phyloP scores from a whole-genome alignment of 345 rosid species.

The Eucalyptus leucophloia region DNA sequence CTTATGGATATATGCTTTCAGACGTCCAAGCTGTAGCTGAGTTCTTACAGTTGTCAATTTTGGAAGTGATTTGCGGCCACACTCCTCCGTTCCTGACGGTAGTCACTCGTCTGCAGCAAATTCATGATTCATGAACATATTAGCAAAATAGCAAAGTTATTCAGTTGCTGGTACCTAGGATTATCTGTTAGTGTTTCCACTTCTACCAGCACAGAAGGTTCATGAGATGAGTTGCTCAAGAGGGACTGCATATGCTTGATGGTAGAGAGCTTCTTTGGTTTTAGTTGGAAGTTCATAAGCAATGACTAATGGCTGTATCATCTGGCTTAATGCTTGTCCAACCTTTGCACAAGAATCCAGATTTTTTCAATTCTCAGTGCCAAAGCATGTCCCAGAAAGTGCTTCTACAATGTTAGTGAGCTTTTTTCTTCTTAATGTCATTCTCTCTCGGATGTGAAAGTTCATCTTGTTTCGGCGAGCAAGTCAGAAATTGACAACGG shows the following conservation, averaged over 20 bases:
- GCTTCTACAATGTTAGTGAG: neutral
- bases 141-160: neutral
- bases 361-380: neutral
- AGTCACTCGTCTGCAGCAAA: neutral
- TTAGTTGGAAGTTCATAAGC: neutral
- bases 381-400: neutral
- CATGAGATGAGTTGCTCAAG: neutral
- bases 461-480: neutral
- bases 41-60: neutral
- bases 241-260: neutral
- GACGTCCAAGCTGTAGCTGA: neutral
- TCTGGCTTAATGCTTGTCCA: neutral
- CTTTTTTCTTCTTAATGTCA: neutral
- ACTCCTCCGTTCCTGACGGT: neutral
- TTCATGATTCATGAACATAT: neutral
- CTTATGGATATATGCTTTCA: neutral
- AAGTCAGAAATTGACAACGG: neutral
- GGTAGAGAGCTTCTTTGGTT: neutral
- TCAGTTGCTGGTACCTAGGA: neutral
- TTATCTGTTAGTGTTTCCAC: neutral
- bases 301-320: neutral
- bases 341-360: neutral
- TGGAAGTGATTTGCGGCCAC: neutral
- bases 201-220: neutral
- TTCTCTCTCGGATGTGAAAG: neutral